A percentile compares a stretch with the other conserved stretches of the same genome.
phyloP scores from a whole-genome alignment of 2,329 filamentous ascomycete genomes.

The Colletotrichum neosansevieriae region DNA sequence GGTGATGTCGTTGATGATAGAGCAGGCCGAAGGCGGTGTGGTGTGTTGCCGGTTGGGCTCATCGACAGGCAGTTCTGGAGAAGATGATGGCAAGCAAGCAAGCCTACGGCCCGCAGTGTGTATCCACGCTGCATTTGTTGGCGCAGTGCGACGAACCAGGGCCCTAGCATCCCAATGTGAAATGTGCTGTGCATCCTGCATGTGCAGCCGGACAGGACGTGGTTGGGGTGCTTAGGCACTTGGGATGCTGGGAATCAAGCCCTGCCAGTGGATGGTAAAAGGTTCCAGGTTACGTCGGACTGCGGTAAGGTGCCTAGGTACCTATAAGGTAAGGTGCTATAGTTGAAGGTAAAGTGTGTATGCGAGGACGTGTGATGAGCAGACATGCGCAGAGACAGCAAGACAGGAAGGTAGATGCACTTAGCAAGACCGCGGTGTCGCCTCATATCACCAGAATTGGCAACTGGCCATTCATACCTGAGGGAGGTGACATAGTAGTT shows the following conservation, averaged over 20 bases:
- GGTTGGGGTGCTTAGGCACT: background rate
- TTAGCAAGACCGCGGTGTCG: background rate
- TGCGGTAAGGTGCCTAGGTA: no score
- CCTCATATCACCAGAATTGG: background rate
- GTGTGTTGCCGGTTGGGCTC: conserved; percentile 25
- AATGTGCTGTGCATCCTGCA: conserved; percentile 12
- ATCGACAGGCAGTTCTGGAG: conserved; percentile 3
- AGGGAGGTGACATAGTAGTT: background rate
- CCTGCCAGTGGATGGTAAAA: background rate
- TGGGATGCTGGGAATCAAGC: background rate
- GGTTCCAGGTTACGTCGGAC: background rate
- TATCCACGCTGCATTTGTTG: conserved; percentile 21
- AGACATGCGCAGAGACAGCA: no score
- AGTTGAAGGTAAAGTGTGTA: no score
- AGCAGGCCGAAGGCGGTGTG: conserved; percentile 28
- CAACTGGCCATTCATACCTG: background rate
- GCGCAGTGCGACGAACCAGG: conserved; percentile 8
- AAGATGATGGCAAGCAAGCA: conserved; percentile 26
- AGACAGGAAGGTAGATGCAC: background rate
- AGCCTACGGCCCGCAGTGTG: conserved; percentile 25
- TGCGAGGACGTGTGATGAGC: background rate
- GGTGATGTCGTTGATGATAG: conserved; percentile 10
- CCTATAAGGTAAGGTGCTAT: no score
- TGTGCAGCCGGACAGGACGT: background rate
- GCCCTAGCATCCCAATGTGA: background rate